Evolutionary conservation across 148 eudicot species (phyloP), one percentile per base, ranked within the genome.

Genomic region (Rhododendron simsii): DNA sequence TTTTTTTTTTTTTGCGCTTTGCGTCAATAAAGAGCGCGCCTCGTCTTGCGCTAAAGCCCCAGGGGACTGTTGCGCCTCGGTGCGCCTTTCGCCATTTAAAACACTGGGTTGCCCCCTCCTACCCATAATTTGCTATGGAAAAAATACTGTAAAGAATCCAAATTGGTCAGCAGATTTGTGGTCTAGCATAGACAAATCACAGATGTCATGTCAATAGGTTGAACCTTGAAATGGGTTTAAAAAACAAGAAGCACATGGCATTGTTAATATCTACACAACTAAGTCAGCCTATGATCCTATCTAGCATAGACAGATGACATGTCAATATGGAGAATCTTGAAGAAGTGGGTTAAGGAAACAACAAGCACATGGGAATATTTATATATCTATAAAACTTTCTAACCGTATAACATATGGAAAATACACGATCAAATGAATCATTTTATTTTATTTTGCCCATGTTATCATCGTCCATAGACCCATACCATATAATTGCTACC

Each of bases 81-180:
- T n/a, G n/a, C n/a, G n/a, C n/a, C n/a, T n/a, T n/a, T n/a, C n/a
- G n/a, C n/a, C n/a, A n/a, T n/a, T n/a, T n/a, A n/a, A n/a, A n/a
- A n/a, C n/a, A n/a, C n/a, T n/a, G n/a, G n/a, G n/a, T n/a, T n/a
- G 74, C 74, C 74, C 35, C 73, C 35, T 67, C 74, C 74, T 67
- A 67, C 76, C 18, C 20, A 5, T 71, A 71, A 30, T 71, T 71
- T 30, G 18, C 18, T 13, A 71, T 30, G 76, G 76, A 71, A 69
- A 67, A 69, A 28, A 2, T 28, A 28, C 75, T 3, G 35, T 28
- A 3, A 28, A 69, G 75, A 69, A 28, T 69, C 33, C 75, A 28
- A 69, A 69, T 69, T 69, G 75, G 30, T 28, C 7, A 26, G 30
- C 37, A 28, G 7, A n/a, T 69, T 28, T 28, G 75, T 69, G 16